Base-by-base conservation (phyloP, 495 filamentous ascomycete genomes). In the Coniosporium apollinis region DNA sequence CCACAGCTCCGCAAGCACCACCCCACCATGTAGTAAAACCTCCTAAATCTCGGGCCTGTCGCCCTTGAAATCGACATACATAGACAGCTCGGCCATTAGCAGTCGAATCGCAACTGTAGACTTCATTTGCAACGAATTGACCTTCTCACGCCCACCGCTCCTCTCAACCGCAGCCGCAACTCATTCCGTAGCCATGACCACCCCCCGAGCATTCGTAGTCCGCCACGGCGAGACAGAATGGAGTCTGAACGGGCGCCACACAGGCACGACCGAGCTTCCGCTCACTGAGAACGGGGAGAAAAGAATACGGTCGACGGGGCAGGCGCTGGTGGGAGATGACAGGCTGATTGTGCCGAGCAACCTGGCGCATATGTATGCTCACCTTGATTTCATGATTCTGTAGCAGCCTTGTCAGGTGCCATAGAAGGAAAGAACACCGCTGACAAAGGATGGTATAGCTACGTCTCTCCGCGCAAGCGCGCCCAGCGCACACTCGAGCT, bases 221-320 rank as follows among this genome's bases (percentile, higher is more conserved):
- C 81, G 89, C 44, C 89, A 97, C 52, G 78, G 78, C 58, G 89
- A 97, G 59, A 97, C 89, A 2, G 83, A 91, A 66, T 97, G 89
- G 89, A 94, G 86, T 1, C 69, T 94, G 25, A 84, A 82, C 48
- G 89, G 86, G 21, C 74, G 78, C 16, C 87, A 97, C 61, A 97
- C 89, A 0, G 82, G 87, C 31, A 69, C 60, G 18, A 82, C 79
- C 18, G 89, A 97, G 43, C 74, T 97, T 15, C 72, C 82, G 0
- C 64, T 97, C 7, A 97, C 89, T 1, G 56, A 70, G 9, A 82
- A 83, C 53, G 89, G 89, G 22, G 85, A 94, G 60, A 80, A 74
- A 49, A 70, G 85, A 16, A 72, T 96, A 39, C 64, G 62, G 35
- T 76, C 84, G 8, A 92, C 89, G 0, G 83, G 84, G 16, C 68